Conservation (phyloP, 2,329 filamentous ascomycete species). For the Didymellaceae sp. region DNA sequence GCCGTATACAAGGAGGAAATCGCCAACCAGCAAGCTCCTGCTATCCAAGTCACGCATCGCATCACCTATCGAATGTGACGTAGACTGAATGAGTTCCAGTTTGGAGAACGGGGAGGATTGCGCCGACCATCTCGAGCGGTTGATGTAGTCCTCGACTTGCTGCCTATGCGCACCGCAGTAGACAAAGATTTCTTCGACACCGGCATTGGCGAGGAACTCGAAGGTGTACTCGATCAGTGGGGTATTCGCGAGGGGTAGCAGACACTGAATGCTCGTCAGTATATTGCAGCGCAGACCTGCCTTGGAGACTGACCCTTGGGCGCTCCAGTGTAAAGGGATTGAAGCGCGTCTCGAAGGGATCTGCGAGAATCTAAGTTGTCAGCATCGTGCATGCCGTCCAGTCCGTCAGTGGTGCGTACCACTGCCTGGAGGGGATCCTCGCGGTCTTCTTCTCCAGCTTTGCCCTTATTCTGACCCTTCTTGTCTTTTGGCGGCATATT, state of each 20-base stretch:
- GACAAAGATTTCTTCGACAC: conserved; percentile 91
- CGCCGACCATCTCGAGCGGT: conserved; percentile 74
- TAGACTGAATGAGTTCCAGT: conserved; percentile 85
- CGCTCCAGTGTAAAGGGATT: conserved; percentile 86
- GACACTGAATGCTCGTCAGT: conserved; percentile 67
- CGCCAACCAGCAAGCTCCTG: conserved; percentile 81
- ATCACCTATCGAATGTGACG: conserved; percentile 87
- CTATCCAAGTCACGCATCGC: conserved; percentile 93
- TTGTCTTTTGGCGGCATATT: conserved; percentile 58
- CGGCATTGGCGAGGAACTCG: conserved; percentile 92
- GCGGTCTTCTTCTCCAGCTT: conserved; percentile 61
- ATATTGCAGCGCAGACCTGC: background rate
- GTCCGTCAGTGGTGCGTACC: conserved; percentile 49
- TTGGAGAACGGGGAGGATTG: conserved; percentile 80
- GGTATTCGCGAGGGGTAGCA: conserved; percentile 89
- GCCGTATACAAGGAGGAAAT: conserved; percentile 92
- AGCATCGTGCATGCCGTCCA: conserved; percentile 18
- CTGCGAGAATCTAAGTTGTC: conserved; percentile 75
- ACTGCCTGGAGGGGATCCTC: conserved; percentile 70
- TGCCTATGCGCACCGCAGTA: conserved; percentile 90
- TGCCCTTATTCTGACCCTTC: conserved; percentile 51
- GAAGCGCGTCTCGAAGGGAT: conserved; percentile 94
- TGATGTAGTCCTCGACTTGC: conserved; percentile 85
- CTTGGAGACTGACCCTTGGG: conserved; percentile 70
- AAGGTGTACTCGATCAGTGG: conserved; percentile 97